Base-by-base conservation (phyloP, 1,139 yeast species). In the Entelexis paramagnoliae region DNA sequence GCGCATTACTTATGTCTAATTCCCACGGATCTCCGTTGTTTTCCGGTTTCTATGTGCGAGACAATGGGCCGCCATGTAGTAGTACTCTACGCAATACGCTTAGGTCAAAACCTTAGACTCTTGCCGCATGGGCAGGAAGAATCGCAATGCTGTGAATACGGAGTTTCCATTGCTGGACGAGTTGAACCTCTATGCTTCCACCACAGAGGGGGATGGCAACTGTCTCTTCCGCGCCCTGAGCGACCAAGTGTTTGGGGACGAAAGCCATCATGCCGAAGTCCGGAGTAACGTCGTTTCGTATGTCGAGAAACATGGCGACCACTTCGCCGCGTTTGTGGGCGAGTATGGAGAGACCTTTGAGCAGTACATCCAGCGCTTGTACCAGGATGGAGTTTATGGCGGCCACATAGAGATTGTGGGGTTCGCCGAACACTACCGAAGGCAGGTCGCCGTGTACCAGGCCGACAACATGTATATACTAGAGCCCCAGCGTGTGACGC, bases 351-450 rank as follows among this genome's bases (percentile, higher is more conserved):
- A 66, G 48, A 61, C 64, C 7, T 69, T 68, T 62, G 67, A 64
- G 6, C 55, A 58, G 19, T 69, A 70, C 52, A 50, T 68, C n/a
- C 53, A 55, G 8, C 63, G 71, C 3, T 66, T 70, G 70, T 60
- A 63, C 35, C 62, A 62, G 45, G 72, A 69, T 49, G 72, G 70
- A 4, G 70, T 68, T 0, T 70, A 68, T 50, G 74, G 74, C 3
- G 74, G 72, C 41, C 70, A 71, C 51, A 60, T 67, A 16, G 74
- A 70, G 59, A 63, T 70, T 43, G 74, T 69, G 7, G 73, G 72
- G 5, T 69, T 69, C 59, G 69, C 73, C 1, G 59, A 66, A 28
- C 51, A 56, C 16, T 66, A 60, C 48, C 48, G 54, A 9, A 61
- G 59, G 28, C 64, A 65, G 40, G 68, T 70, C 16, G 65, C 64